Evolutionary conservation across 139 green algal species (phyloP).

Genomic region (Chlorella ohadii): DNA sequence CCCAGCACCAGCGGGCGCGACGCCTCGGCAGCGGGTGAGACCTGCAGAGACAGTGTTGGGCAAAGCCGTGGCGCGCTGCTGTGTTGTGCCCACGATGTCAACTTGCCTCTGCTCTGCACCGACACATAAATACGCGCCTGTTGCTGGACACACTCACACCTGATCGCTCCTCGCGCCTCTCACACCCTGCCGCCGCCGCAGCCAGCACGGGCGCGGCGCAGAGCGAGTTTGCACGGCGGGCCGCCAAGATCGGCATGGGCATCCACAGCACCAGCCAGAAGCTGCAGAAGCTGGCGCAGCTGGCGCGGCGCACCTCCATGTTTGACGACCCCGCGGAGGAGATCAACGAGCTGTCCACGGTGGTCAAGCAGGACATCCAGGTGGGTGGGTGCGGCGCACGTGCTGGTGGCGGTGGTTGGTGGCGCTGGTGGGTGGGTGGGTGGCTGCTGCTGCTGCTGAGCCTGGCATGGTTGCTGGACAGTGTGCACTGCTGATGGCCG

Average conservation of each 20-base stretch:
- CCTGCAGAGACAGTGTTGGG: too few relatives aligned
- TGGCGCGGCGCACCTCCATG: constrained; percentile 95
- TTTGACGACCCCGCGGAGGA: constrained; percentile 97
- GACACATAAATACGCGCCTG: too few relatives aligned
- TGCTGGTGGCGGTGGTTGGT: not conserved
- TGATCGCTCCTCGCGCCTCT: not conserved
- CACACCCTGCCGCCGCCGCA: not conserved
- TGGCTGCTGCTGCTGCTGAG: not conserved
- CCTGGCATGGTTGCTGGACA: too few relatives aligned
- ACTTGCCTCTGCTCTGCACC: too few relatives aligned
- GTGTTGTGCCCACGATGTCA: not conserved
- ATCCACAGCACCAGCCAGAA: constrained; percentile 96
- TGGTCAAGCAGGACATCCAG: constrained; percentile 95
- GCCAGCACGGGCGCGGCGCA: constrained; percentile 39
- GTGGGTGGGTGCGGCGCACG: not conserved
- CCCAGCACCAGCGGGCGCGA: constrained; percentile 17
- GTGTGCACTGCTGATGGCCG: too few relatives aligned
- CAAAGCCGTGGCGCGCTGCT: not conserved
- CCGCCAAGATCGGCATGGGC: constrained; percentile 86
- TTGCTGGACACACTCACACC: too few relatives aligned
- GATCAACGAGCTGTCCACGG: constrained; percentile 87
- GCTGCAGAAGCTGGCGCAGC: constrained; percentile 90
- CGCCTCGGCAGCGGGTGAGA: not conserved
- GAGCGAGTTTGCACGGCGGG: constrained; percentile 88
- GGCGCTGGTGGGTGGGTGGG: not conserved